Percentiles rank a stretch among this genome's conserved stretches.
Evolutionary conservation across 805 yeast genomes (phyloP).

Genomic region (Cyberlindnera americana): DNA sequence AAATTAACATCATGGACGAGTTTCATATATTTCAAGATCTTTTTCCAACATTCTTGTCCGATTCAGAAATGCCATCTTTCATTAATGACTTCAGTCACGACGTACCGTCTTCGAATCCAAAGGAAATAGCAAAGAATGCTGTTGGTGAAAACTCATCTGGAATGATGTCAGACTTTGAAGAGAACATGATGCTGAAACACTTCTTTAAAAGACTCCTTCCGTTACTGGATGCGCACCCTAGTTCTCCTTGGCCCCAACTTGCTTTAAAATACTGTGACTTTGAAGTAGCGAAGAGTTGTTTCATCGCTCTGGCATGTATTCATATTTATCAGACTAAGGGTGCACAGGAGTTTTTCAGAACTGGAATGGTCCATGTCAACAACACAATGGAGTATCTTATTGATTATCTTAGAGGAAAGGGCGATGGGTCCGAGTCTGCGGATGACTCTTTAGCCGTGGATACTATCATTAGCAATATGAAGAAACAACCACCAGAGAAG

Average conservation of each 20-base stretch:
- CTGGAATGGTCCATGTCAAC: slow-evolving; percentile 52
- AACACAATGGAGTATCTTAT: slow-evolving; percentile 54
- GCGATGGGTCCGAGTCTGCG: slow-evolving; percentile 17
- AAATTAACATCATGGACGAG: slow-evolving; percentile 20
- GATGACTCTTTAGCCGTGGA: slow-evolving; percentile 30
- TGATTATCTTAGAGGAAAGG: slow-evolving; percentile 35
- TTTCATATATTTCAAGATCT: slow-evolving; percentile 27
- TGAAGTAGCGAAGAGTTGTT: slow-evolving; percentile 55
- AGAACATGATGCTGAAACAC: slow-evolving; percentile 52
- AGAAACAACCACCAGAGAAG: slow-evolving; percentile 31
- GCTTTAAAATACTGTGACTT: slow-evolving; percentile 55
- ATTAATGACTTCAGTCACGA: slow-evolving; percentile 10
- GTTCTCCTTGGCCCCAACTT: slow-evolving; percentile 58
- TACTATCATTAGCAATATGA: slow-evolving; percentile 35
- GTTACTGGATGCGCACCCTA: slow-evolving; percentile 55
- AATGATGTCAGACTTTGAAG: slow-evolving; percentile 40
- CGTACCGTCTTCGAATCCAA: neutral
- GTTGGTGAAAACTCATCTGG: neutral
- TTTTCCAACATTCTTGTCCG: slow-evolving; percentile 23
- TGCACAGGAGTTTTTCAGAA: slow-evolving; percentile 46
- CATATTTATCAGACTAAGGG: slow-evolving; percentile 56
- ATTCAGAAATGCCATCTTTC: slow-evolving; percentile 18
- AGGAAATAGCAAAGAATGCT: neutral
- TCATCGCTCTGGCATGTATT: slow-evolving; percentile 52
- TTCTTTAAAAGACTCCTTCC: slow-evolving; percentile 52